Percentiles rank a stretch among this genome's conserved stretches.
Conservation (phyloP, 1,139 yeast genomes). For the Yamadazyma atmosphaerica region DNA sequence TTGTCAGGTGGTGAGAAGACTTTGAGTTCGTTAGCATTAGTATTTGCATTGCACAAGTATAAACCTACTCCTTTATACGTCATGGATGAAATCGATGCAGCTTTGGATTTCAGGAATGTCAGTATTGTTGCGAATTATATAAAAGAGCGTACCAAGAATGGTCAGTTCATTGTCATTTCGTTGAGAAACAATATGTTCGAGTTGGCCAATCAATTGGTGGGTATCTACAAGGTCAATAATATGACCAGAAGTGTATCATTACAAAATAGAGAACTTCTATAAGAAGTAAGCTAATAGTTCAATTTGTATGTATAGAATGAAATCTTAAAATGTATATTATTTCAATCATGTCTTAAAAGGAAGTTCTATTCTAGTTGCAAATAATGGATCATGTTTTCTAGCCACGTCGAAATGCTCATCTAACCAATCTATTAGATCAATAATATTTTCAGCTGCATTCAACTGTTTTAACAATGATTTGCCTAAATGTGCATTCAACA, state of each 20-base stretch:
- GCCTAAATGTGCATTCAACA: constrained; percentile 67
- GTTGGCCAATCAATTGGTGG: constrained; percentile 88
- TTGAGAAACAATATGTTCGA: constrained; percentile 97
- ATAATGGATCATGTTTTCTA: constrained; percentile 66
- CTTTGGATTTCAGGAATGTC: constrained; percentile 94
- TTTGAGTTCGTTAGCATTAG: constrained; percentile 88
- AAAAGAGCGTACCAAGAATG: constrained; percentile 92
- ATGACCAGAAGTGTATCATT: constrained; percentile 85
- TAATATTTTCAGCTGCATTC: constrained; percentile 58
- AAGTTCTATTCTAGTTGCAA: constrained; percentile 59
- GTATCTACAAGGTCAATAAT: constrained; percentile 90
- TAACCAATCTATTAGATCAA: constrained; percentile 79
- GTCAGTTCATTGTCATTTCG: constrained; percentile 94
- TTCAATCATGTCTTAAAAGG: constrained; percentile 35
- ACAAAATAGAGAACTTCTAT: constrained; percentile 55
- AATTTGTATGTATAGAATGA: not conserved
- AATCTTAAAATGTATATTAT: constrained; percentile 3
- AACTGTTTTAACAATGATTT: constrained; percentile 58
- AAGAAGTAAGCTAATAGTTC: not conserved
- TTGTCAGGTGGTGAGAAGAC: constrained; percentile 98
- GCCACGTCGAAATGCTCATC: constrained; percentile 66
- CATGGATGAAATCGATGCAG: constrained; percentile 99
- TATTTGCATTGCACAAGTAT: constrained; percentile 93
- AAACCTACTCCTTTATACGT: constrained; percentile 98
- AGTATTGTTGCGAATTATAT: constrained; percentile 97